Percentiles rank a stretch among this genome's conserved stretches.
phyloP scores from a whole-genome alignment of 2,329 filamentous ascomycete genomes.

The Alternaria sp. region DNA sequence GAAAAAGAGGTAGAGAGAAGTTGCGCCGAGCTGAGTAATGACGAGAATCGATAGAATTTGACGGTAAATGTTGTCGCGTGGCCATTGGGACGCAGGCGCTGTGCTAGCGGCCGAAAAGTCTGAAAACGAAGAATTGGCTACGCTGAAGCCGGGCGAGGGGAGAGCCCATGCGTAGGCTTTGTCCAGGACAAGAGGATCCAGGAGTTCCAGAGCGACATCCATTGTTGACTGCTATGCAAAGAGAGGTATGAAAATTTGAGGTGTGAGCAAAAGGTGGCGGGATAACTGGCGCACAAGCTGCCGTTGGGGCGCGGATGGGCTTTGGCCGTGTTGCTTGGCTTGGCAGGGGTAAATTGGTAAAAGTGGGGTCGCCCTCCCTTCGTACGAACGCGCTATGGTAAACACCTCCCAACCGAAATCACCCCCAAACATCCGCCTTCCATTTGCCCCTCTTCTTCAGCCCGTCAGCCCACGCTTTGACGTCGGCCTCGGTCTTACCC shows the following conservation, averaged over 20 bases:
- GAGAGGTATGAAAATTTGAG: slow-evolving; percentile 5
- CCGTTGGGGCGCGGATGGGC: slow-evolving; percentile 1
- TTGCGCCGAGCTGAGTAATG: slow-evolving; percentile 8
- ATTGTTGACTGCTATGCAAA: slow-evolving; percentile 7
- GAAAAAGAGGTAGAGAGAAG: slow-evolving; percentile 10
- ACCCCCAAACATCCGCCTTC: slow-evolving; percentile 63
- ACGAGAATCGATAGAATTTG: slow-evolving; percentile 9
- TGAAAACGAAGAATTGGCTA: slow-evolving; percentile 4
- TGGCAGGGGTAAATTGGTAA: slow-evolving; percentile 9
- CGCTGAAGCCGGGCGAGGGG: background rate
- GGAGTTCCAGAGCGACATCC: slow-evolving; percentile 11
- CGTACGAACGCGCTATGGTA: background rate
- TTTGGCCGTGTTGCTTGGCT: slow-evolving; percentile 3
- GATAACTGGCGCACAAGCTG: slow-evolving; percentile 4
- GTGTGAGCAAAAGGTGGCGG: slow-evolving; percentile 4
- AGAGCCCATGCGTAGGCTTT: slow-evolving; percentile 13
- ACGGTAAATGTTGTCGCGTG: slow-evolving; percentile 13
- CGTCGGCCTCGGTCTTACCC: slow-evolving; percentile 49
- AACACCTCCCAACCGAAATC: background rate
- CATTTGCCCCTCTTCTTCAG: slow-evolving; percentile 60
- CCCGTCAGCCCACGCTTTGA: slow-evolving; percentile 55
- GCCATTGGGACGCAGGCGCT: slow-evolving; percentile 6
- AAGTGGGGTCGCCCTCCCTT: slow-evolving; percentile 1
- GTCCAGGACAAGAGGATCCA: slow-evolving; percentile 12
- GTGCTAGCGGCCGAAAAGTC: background rate